phyloP scores from a whole-genome alignment of 306 rosid species.

The Quillaja saponaria region DNA sequence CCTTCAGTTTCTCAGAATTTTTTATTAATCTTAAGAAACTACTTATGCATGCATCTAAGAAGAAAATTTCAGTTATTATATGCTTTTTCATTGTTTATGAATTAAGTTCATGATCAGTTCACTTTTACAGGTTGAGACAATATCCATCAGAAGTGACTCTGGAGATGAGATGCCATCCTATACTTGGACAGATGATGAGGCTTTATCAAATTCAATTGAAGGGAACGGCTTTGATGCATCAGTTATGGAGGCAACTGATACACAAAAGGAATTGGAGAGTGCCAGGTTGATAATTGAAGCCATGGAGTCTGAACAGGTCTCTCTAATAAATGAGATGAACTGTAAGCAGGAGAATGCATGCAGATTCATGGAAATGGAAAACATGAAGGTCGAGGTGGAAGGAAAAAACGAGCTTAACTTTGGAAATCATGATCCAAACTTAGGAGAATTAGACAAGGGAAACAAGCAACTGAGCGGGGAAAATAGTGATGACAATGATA shows the following conservation, averaged over 20 bases:
- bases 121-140: constrained; percentile 54
- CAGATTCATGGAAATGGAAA: too few species aligned
- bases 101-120: constrained; percentile 28
- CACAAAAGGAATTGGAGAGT: too few species aligned
- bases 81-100: constrained; percentile 21
- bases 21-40: constrained; percentile 5
- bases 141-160: constrained; percentile 51
- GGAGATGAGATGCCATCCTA: constrained; percentile 53
- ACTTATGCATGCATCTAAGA: constrained; percentile 14
- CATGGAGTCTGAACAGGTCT: constrained; percentile 21
- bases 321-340: constrained; percentile 11
- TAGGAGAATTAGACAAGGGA: constrained; percentile 19
- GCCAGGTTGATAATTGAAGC: constrained; percentile 25
- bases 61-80: constrained; percentile 7
- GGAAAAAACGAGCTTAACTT: not conserved
- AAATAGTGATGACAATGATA: constrained; percentile 37
- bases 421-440: not conserved
- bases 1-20: constrained; percentile 12
- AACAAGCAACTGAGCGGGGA: constrained; percentile 18
- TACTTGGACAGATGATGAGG: constrained; percentile 41
- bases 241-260: constrained; percentile 5
- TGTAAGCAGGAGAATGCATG: constrained; percentile 19
- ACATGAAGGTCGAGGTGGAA: constrained; percentile 24
- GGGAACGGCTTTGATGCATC: constrained; percentile 33
- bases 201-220: constrained; percentile 33